These are phyloP conservation scores for Lactarius sp. DNA, from an alignment of 768 basidiomycete species.

Conservation along the genomic window DNA sequence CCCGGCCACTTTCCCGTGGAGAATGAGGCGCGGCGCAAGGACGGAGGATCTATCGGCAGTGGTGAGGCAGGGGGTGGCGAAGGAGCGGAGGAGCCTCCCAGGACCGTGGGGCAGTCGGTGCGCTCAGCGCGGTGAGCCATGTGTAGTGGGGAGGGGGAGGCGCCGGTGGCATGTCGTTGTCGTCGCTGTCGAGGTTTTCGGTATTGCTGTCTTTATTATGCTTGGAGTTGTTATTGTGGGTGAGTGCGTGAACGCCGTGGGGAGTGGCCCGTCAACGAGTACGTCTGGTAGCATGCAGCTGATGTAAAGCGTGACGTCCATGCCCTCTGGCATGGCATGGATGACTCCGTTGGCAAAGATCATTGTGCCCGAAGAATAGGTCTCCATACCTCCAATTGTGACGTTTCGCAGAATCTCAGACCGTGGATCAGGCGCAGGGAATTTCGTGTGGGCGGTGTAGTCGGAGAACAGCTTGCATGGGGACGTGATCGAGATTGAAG, in stretches of 20 bases:
- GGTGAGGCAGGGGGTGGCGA: no score
- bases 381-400: slow-evolving; percentile 70
- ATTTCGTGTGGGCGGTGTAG: slow-evolving; percentile 43
- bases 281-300: no score
- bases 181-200: no score
- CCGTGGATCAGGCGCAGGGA: slow-evolving; percentile 60
- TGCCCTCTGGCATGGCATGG: slow-evolving; percentile 62
- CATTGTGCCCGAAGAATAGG: slow-evolving; percentile 43
- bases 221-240: no score
- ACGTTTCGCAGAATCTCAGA: slow-evolving; percentile 67
- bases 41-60: slow-evolving; percentile 35
- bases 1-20: slow-evolving; percentile 55
- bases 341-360: slow-evolving; percentile 70
- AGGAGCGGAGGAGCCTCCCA: no score
- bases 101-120: no score
- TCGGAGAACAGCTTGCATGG: slow-evolving; percentile 43
- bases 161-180: no score
- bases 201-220: no score
- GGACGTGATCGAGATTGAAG: slow-evolving; percentile 50
- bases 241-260: no score
- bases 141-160: no score
- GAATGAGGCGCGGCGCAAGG: slow-evolving; percentile 70
- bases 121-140: no score
- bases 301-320: slow-evolving; percentile 34
- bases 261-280: no score